Conservation (phyloP, 352 stramenopile species). For the Globisporangium irregulare region DNA sequence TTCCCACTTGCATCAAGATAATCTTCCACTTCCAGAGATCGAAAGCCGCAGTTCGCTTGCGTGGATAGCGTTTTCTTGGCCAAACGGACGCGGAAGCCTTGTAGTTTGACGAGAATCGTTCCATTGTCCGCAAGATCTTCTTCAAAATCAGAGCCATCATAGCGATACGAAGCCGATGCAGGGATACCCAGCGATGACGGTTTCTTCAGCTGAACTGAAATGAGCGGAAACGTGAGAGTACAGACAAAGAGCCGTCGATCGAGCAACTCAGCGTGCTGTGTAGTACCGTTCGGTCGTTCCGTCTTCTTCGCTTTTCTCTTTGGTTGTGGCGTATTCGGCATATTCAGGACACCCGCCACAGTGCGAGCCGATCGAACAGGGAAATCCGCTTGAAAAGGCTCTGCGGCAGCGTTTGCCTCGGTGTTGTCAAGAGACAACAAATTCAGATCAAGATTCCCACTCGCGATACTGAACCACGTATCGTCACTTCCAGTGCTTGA, state of each 20-base stretch:
- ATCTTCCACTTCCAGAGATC: conserved; percentile 79
- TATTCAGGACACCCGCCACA: background rate
- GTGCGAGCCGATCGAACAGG: conserved; percentile 8
- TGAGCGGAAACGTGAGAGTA: conserved; percentile 78
- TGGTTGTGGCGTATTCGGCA: conserved; percentile 10
- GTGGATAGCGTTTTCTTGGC: conserved; percentile 82
- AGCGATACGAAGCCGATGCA: conserved; percentile 54
- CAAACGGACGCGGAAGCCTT: conserved; percentile 77
- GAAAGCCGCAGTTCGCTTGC: conserved; percentile 61
- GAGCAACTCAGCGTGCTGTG: conserved; percentile 41
- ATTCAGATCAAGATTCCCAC: conserved; percentile 50
- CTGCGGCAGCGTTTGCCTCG: background rate
- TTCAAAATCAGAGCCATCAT: conserved; percentile 55
- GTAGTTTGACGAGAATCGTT: conserved; percentile 69
- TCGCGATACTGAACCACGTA: conserved; percentile 88
- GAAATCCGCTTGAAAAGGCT: background rate
- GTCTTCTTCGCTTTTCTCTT: conserved; percentile 27
- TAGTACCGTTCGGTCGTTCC: conserved; percentile 19
- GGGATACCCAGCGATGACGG: conserved; percentile 38
- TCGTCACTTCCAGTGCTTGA: conserved; percentile 84
- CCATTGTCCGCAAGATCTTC: conserved; percentile 62
- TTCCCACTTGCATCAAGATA: conserved; percentile 55
- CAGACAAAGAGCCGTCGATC: conserved; percentile 74
- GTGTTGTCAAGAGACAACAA: conserved; percentile 8
- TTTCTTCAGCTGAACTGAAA: conserved; percentile 82